Conservation (phyloP, 805 yeast species). For the Metschnikowia baotianmanensis region DNA sequence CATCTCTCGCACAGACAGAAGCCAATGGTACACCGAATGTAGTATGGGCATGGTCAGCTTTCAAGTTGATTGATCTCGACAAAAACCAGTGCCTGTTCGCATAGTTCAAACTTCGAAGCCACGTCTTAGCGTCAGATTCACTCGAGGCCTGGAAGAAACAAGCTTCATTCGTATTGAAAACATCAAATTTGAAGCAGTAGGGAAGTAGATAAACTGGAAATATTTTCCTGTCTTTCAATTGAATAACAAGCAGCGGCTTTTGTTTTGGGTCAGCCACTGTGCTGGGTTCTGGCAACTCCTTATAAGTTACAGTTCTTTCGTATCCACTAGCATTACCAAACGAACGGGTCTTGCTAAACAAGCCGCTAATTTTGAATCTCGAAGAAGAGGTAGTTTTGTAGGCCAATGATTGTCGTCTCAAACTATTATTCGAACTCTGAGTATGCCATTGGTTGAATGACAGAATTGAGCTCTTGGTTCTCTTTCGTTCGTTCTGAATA, state of each 20-base stretch:
- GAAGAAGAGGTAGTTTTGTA: conserved; percentile 40
- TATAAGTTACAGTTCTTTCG: conserved; percentile 48
- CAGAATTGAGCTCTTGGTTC: background rate
- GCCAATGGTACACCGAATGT: conserved; percentile 88
- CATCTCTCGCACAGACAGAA: conserved; percentile 72
- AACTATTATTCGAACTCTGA: conserved; percentile 26
- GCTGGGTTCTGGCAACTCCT: conserved; percentile 58
- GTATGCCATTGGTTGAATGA: background rate
- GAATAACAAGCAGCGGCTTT: conserved; percentile 51
- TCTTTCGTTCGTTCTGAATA: conserved; percentile 20
- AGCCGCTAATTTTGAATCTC: conserved; percentile 54
- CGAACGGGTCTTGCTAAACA: conserved; percentile 56
- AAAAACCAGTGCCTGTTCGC: conserved; percentile 56
- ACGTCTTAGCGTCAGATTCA: conserved; percentile 64
- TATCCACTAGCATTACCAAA: conserved; percentile 40
- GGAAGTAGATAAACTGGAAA: conserved; percentile 54
- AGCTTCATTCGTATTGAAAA: conserved; percentile 47
- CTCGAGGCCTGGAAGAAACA: conserved; percentile 63
- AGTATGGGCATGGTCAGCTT: conserved; percentile 20
- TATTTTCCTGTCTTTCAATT: conserved; percentile 44
- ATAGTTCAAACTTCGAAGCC: conserved; percentile 56
- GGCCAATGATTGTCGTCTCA: conserved; percentile 39
- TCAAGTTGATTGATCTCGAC: conserved; percentile 38
- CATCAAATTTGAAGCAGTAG: conserved; percentile 48
- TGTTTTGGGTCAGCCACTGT: conserved; percentile 38